Base-by-base conservation (phyloP, 192 early-diverging fungal genomes). In the Physocladia obscura region DNA sequence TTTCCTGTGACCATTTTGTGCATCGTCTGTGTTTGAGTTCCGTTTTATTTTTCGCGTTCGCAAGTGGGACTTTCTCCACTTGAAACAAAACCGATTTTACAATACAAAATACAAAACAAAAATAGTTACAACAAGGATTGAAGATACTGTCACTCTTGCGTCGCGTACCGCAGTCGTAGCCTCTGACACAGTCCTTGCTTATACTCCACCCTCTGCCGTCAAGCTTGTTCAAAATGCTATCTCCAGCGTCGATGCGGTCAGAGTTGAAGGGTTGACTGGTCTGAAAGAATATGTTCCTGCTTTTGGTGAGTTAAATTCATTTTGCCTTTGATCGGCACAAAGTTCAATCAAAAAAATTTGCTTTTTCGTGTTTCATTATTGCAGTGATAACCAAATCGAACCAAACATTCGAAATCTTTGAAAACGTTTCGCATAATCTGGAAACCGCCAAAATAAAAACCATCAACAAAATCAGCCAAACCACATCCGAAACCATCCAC, bases 401-500 rank as follows among this genome's bases (percentile, higher is more conserved):
- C 31, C 63, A 52, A 50, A 34, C 63, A 4, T 67, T 27, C 21
- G 63, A 67, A 67, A 67, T 67, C 34, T 34, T 67, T 22, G 63
- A 50, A 15, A 27, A 50, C 34, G 30, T 52, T 0, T 5, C 11
- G n/a, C 49, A 50, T 4, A 48, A n/a, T 19, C 24, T 48, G 44
- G 17, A 40, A 13, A 26, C 13, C 15, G 6, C 51, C 15, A 26
- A 6, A 13, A 13, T 15, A 8, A 54, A 13, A 6, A 26, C 24
- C 51, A 54, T 22, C 15, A 22, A 54, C 51, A 13, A 26, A 11
- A 54, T 26, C 51, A 54, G 6, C 40, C 8, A 44, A 13, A 44
- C 40, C 40, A 8, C 19, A 8, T 8, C 40, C 40, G 40, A 8
- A 8, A 44, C 40, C 40, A 13, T 19, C 11, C 40, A 54, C 11